phyloP scores from a whole-genome alignment of 768 basidiomycete species.

The Trametes cinnabarina region DNA sequence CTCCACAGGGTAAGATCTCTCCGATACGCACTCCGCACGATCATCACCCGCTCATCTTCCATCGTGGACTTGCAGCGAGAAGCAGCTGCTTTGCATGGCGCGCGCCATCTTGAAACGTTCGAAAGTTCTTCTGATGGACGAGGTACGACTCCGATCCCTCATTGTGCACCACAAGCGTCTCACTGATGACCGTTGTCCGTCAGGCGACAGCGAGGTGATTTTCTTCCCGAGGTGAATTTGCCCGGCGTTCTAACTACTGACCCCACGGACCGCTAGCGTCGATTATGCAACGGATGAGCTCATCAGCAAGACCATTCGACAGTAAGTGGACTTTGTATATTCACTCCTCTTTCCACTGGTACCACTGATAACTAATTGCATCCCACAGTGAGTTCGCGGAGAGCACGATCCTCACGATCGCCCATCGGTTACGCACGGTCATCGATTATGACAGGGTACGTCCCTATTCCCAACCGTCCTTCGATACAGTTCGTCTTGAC shows the following conservation, averaged over 20 bases:
- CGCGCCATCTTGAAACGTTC: conserved; percentile 79
- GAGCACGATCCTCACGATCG: conserved; percentile 81
- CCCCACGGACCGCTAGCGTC: conserved; percentile 41
- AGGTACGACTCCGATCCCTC: conserved; percentile 41
- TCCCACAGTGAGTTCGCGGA: conserved; percentile 64
- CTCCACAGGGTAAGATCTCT: conserved; percentile 62
- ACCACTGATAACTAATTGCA: not conserved
- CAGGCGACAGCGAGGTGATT: conserved; percentile 67
- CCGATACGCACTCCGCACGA: not conserved
- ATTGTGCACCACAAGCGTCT: not conserved
- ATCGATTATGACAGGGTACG: conserved; percentile 82
- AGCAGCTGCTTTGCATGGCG: conserved; percentile 88
- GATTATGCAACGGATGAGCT: conserved; percentile 89
- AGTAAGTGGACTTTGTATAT: conserved; percentile 56
- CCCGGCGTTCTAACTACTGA: not conserved
- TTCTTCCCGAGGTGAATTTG: too few species aligned
- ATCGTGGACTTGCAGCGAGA: conserved; percentile 47
- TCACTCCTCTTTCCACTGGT: conserved; percentile 8
- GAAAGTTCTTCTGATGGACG: conserved; percentile 82
- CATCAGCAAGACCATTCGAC: conserved; percentile 76
- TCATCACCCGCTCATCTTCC: conserved; percentile 4
- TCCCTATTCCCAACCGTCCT: conserved; percentile 9
- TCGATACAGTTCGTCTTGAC: conserved; percentile 9
- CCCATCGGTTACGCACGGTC: conserved; percentile 74
- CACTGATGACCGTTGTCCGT: conserved; percentile 5